Evolutionary conservation across 768 basidiomycete genomes (phyloP).

Genomic region (Lactarius pseudohatsudake): DNA sequence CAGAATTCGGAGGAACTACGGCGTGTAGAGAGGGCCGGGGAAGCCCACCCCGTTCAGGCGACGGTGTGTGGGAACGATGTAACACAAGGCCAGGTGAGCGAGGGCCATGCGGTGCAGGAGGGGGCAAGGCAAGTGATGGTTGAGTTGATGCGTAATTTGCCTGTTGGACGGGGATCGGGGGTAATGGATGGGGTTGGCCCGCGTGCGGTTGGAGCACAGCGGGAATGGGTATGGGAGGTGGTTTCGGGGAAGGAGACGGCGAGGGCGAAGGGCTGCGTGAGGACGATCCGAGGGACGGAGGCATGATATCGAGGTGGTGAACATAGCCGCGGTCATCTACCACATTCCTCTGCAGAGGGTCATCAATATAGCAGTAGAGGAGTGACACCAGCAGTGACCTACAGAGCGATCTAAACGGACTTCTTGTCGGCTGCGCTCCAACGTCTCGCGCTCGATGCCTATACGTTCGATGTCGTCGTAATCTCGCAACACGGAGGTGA

Average conservation of each 20-base stretch:
- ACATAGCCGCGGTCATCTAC: constrained; percentile 39
- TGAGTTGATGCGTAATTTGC: constrained; percentile 33
- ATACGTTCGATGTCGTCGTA: constrained; percentile 78
- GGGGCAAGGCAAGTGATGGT: constrained; percentile 59
- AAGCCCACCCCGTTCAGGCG: constrained; percentile 49
- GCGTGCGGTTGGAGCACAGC: constrained; percentile 34
- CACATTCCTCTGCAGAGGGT: constrained; percentile 37
- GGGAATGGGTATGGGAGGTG: constrained; percentile 35
- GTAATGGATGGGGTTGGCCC: constrained; percentile 39
- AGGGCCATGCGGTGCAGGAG: constrained; percentile 68
- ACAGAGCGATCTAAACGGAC: constrained; percentile 67
- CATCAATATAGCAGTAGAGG: constrained; percentile 4
- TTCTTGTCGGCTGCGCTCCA: constrained; percentile 72
- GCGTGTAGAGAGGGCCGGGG: constrained; percentile 10
- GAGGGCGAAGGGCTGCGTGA: constrained; percentile 49
- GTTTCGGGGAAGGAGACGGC: constrained; percentile 42
- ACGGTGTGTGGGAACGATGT: constrained; percentile 64
- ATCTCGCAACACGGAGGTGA: constrained; percentile 65
- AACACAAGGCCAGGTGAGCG: constrained; percentile 54
- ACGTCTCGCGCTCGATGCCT: constrained; percentile 55
- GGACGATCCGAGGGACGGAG: constrained; percentile 36
- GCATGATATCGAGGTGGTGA: constrained; percentile 34
- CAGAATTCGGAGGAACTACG: constrained; percentile 13
- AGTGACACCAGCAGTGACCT: constrained; percentile 31
- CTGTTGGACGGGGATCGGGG: constrained; percentile 36